Base-by-base conservation (phyloP, 352 stramenopile genomes). In the Globisporangium splendens region DNA sequence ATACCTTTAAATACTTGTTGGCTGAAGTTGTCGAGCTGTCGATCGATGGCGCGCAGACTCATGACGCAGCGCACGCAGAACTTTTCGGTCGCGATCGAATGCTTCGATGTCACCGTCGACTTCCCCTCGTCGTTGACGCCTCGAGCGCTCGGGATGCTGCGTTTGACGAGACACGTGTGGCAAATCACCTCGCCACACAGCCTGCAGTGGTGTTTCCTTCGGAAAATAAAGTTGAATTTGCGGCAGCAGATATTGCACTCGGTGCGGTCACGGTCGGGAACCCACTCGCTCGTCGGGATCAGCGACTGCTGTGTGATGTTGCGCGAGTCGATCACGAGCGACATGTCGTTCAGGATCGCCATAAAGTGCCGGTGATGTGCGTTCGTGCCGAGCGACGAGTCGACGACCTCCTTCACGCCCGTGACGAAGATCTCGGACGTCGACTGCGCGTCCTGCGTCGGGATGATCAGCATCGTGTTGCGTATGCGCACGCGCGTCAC, bases 21-120 rank as follows among this genome's bases (percentile, higher is more conserved):
- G 0, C 62, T 56, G 22, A 80, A 75, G 31, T 65, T 63, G 18
- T 69, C 50, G 33, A 71, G 31, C 15, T 62, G 65, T 12, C 68
- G 73, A 50, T 83, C 75, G 31, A 74, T 70, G 0, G 54, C 62
- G 13, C 75, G 75, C 20, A 86, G 60, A 6, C 65, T 38, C 66
- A 86, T 68, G 55, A 86, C 65, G 24, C 70, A 86, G 18, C 75
- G 73, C 53, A 86, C 73, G 43, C 75, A 86, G 38, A 86, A 86
- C 46, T 86, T 83, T 33, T 72, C 79, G 22, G 65, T 52, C n/a
- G 63, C 73, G 22, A 83, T 72, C 20, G 53, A 33, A 8, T 35
- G 28, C 7, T 10, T 35, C 0, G 52, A 10, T 3, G 41, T 22
- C 17, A n/a, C 17, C 12, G n/a, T 14, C 2, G 6, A 13, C 54